Base-by-base conservation (phyloP, 2,329 filamentous ascomycete genomes). In the Fusarium transvaalense region DNA sequence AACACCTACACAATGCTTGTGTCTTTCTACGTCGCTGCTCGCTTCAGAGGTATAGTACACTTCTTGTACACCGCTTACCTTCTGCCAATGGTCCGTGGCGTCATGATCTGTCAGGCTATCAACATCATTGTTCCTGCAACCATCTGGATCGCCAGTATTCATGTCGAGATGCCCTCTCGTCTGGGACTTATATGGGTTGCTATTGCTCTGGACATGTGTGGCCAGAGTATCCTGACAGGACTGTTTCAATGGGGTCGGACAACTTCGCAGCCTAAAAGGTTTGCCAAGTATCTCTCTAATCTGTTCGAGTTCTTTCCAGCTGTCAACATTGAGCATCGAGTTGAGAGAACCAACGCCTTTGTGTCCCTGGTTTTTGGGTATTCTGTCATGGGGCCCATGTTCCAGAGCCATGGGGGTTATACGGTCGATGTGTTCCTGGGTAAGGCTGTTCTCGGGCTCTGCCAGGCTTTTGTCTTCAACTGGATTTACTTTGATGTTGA, bases 401-500 rank as follows among this genome's bases (percentile, higher is more conserved):
- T 87, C 72, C 88, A 90, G 70, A 88, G 83, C 63, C 68, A 77
- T 15, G 75, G 76, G 15, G 74, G 75, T 14, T 80, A 80, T 12
- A 81, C 80, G 3, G 81, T 84, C 66, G 86, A 86, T 6, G 77
- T 89, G 13, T 85, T 90, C 75, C 85, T 89, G 47, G 89, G 88
- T 9, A 91, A 91, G 75, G 88, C 88, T 2, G 80, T 88, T 12
- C 76, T 89, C 14, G 86, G 86, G 0, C 77, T 89, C 1, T 78
- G 86, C 4, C 86, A 88, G 69, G 85, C 86, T 0, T 89, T 87
- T 72, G 78, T 82, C 48, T 87, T 88, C 71, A 88, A 89, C 71
- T 88, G 86, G 86, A 81, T 89, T 12, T 89, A 89, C 74, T 89
- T 89, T 72, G 87, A 91, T 71, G 82, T 90, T 35, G 88, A 90